These are phyloP conservation scores for Ceratocystis eucalypticola DNA, from an alignment of 2,329 filamentous ascomycete species.

Conservation along the genomic window DNA sequence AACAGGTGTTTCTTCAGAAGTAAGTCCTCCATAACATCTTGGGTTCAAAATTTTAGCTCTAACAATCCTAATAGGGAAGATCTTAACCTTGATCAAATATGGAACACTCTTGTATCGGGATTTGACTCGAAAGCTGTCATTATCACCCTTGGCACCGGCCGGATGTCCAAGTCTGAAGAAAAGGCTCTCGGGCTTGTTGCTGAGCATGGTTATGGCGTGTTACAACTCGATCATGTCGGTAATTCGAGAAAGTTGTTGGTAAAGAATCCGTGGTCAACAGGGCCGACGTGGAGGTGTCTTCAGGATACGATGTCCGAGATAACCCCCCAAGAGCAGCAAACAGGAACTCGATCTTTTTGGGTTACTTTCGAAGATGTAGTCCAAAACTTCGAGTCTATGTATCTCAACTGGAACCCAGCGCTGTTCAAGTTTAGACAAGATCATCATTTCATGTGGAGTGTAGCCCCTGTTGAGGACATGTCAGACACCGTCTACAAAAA, in stretches of 20 bases:
- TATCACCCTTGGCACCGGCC: slow-evolving; percentile 80
- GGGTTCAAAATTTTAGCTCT: neutral
- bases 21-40: slow-evolving; percentile 24
- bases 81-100: slow-evolving; percentile 59
- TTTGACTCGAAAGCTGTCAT: slow-evolving; percentile 71
- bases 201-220: slow-evolving; percentile 86
- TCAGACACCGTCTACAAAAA: slow-evolving; percentile 48
- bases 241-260: slow-evolving; percentile 59
- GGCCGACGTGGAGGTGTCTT: slow-evolving; percentile 25
- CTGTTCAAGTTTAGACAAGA: slow-evolving; percentile 74
- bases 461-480: slow-evolving; percentile 36
- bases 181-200: slow-evolving; percentile 67
- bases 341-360: slow-evolving; percentile 55
- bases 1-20: slow-evolving; percentile 83
- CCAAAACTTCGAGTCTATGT: slow-evolving; percentile 89
- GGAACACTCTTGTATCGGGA: slow-evolving; percentile 60
- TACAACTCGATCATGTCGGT: slow-evolving; percentile 55
- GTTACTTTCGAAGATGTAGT: slow-evolving; percentile 76
- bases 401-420: slow-evolving; percentile 90
- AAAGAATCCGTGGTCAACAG: slow-evolving; percentile 93
- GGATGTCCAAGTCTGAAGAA: slow-evolving; percentile 64
- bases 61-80: slow-evolving; percentile 46
- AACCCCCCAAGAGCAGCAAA: slow-evolving; percentile 35
- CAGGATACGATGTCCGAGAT: neutral
- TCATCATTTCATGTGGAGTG: slow-evolving; percentile 75